Percentiles rank a stretch among this genome's conserved stretches.
These are phyloP conservation scores for Monilinia vaccinii-corymbosi DNA, from an alignment of 2,329 filamentous ascomycete species.

Conservation along the genomic window DNA sequence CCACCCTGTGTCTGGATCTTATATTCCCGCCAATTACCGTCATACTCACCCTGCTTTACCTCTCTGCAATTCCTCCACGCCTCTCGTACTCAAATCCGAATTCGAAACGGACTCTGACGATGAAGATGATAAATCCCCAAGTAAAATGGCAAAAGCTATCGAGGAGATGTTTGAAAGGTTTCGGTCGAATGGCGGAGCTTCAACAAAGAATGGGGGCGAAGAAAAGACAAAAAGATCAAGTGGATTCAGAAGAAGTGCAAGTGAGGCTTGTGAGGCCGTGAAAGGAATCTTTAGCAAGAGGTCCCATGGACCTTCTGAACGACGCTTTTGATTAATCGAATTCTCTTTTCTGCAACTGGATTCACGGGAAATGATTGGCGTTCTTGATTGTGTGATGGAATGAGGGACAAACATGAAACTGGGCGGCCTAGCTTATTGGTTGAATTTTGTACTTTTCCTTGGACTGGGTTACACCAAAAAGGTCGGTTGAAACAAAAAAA, in stretches of 20 bases:
- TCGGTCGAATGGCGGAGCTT: background rate
- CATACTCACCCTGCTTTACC: background rate
- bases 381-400: conserved; percentile 1
- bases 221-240: conserved; percentile 5
- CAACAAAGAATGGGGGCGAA: background rate
- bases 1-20: background rate
- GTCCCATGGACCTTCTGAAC: background rate
- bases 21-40: background rate
- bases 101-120: conserved; percentile 9
- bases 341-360: background rate
- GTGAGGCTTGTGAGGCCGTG: conserved; percentile 4
- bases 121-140: conserved; percentile 5
- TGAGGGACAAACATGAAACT: background rate
- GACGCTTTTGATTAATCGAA: background rate
- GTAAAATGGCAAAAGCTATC: conserved; percentile 7
- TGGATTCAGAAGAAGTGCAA: conserved; percentile 5
- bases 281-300: conserved; percentile 8
- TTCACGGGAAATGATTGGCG: background rate
- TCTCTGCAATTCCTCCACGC: background rate
- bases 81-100: background rate
- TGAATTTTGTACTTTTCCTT: background rate
- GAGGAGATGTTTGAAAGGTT: conserved; percentile 10
- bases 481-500: background rate
- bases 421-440: background rate
- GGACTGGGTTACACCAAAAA: background rate